Conservation (phyloP, 2,329 filamentous ascomycete genomes). For the Orbilia javanica region DNA sequence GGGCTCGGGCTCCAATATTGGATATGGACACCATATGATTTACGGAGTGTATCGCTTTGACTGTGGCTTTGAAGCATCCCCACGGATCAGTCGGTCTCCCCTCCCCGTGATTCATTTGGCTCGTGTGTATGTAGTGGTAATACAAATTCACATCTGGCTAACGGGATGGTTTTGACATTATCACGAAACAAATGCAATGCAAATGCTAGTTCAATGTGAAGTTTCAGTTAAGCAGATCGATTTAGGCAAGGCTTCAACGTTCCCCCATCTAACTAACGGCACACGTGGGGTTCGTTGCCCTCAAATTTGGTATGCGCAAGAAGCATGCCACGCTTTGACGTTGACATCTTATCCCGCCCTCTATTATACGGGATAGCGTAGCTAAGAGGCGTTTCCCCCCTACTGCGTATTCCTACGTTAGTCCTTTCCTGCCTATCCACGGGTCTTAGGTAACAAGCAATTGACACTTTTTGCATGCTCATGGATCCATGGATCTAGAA, state of each 20-base stretch:
- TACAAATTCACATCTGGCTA: neutral
- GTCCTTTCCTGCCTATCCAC: neutral
- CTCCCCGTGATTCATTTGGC: slow-evolving; percentile 2
- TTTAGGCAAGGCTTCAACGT: neutral
- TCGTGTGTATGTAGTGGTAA: neutral
- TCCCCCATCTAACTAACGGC: neutral
- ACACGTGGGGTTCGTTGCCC: slow-evolving; percentile 9
- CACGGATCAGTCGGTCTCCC: neutral
- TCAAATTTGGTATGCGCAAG: slow-evolving; percentile 23
- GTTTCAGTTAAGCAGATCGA: slow-evolving; percentile 1
- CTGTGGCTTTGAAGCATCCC: neutral
- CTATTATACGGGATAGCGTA: slow-evolving; percentile 21
- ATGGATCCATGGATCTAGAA: neutral
- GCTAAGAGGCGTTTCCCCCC: slow-evolving; percentile 4
- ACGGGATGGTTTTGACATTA: neutral
- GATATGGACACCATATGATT: neutral
- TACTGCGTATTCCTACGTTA: neutral
- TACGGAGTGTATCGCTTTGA: neutral
- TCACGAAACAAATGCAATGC: slow-evolving; percentile 13
- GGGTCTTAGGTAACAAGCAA: neutral
- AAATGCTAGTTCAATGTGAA: neutral
- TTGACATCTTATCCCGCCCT: slow-evolving; percentile 31
- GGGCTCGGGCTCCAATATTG: neutral
- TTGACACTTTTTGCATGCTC: slow-evolving; percentile 6
- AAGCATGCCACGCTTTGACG: slow-evolving; percentile 46